Percentiles rank a stretch among this genome's conserved stretches.
phyloP scores from a whole-genome alignment of 768 basidiomycete genomes.

The Lactarius sanguifluus region DNA sequence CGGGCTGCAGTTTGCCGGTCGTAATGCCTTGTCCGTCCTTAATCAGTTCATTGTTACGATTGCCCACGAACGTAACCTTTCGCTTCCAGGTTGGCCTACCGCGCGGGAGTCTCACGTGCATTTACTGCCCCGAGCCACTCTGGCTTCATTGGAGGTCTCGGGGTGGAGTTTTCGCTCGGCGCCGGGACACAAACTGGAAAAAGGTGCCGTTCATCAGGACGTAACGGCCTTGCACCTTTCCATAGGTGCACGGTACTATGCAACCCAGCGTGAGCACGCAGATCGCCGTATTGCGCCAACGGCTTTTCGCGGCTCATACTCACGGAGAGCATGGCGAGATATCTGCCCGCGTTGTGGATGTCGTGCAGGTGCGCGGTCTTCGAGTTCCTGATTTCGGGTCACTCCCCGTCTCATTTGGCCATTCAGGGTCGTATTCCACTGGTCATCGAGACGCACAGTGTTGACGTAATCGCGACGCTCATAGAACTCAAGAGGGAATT shows the following conservation, averaged over 20 bases:
- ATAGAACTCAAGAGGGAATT: slow-evolving; percentile 67
- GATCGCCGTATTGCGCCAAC: slow-evolving; percentile 63
- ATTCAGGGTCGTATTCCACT: slow-evolving; percentile 66
- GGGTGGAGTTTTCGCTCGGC: slow-evolving; percentile 45
- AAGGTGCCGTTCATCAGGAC: slow-evolving; percentile 44
- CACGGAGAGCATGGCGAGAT: slow-evolving; percentile 31
- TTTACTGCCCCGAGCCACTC: slow-evolving; percentile 35
- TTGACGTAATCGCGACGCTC: slow-evolving; percentile 80
- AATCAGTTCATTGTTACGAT: neutral
- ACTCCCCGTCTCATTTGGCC: neutral
- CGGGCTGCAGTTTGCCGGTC: slow-evolving; percentile 66
- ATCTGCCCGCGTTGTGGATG: slow-evolving; percentile 40
- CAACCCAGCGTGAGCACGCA: slow-evolving; percentile 69
- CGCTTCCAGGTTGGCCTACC: slow-evolving; percentile 57
- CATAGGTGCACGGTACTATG: slow-evolving; percentile 35
- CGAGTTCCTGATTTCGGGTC: neutral
- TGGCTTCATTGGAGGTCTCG: slow-evolving; percentile 42
- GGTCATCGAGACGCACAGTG: slow-evolving; percentile 71
- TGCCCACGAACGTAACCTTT: slow-evolving; percentile 9
- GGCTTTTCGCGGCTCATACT: slow-evolving; percentile 49
- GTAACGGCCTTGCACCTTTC: slow-evolving; percentile 47
- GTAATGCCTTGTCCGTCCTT: slow-evolving; percentile 64
- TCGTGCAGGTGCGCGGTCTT: slow-evolving; percentile 34
- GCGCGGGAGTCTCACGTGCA: slow-evolving; percentile 48
- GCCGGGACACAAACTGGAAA: slow-evolving; percentile 42